Base-by-base conservation (phyloP, 257 asterid genomes). In the Voacanga thouarsii region DNA sequence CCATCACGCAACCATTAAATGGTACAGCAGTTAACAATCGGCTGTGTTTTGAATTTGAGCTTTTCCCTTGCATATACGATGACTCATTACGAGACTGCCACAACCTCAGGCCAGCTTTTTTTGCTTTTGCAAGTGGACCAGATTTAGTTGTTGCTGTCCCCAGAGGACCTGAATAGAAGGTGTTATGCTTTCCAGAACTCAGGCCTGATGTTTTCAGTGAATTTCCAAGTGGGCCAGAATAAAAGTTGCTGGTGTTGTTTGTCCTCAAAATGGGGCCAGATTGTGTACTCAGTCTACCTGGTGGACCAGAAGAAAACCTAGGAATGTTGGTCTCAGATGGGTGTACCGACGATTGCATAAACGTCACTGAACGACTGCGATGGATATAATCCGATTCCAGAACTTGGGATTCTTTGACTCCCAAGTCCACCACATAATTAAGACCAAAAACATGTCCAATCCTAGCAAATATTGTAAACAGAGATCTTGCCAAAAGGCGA, bases 371-470 rank as follows among this genome's bases (percentile, higher is more conserved):
- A 56, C 90, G 90, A 84, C 84, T 86, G 47, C 86, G 90, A 78
- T 89, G 82, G 56, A 83, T 87, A 57, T 85, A 86, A 66, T 81
- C 86, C 61, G 83, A 78, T 79, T 85, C 92, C 12, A 78, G 55
- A 43, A 79, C 67, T 80, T 81, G 81, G 41, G 92, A 81, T 39
- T 90, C 90, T 75, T 85, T 89, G 69, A 80, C 74, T 75, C 83
- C 90, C 78, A 82, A 68, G 6, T 84, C 90, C 43, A 85, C 84
- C 19, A 88, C 85, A 5, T 81, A 80, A 79, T 83, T 82, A 68
- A 81, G 56, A 66, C 97, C 98, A 71, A 94, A 94, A 64, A 92
- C 98, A 71, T 92, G 90, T 16, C 92, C 89, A 43, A 94, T 89
- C 91, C 93, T 94, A 49, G 85, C 84, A 78, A 86, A 86, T 75